Base-by-base conservation (phyloP, 805 yeast species). In the Limtongia smithiae region DNA sequence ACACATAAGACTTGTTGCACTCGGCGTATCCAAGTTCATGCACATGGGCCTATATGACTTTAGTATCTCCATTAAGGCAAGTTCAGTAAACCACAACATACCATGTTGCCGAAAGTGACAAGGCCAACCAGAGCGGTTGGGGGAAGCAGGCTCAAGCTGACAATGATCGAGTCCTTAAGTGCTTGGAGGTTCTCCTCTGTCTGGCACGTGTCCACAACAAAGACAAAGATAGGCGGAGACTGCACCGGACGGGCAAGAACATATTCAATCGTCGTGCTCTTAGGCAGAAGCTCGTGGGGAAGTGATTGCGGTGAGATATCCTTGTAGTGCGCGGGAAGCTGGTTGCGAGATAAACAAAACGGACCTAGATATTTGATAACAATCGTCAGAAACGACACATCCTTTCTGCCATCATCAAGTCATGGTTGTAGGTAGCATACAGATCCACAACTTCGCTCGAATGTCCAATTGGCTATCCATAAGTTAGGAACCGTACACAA, bases 61-160 rank as follows among this genome's bases (percentile, higher is more conserved):
- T 18, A 18, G 18, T 8, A 8, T 3, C 9, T 21, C 20, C 33
- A 8, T 11, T 6, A 7, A 4, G 14, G 27, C 9, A 7, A 9
- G n/a, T 15, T 17, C 11, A 27, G 30, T 24, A 18, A 37, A 44
- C 11, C 43, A 8, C 8, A 20, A 31, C 55, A 3, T 51, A 51
- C 55, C 72, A 85, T 89, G 25, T 94, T 86, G 46, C 96, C 97
- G 63, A 73, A 86, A 12, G 97, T 87, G 63, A 90, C 78, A 60
- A 90, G 76, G 37, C 97, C 96, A 48, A 90, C 80, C 45, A 89
- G 74, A 2, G 95, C 86, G 61, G 90, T 88, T 36, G 94, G 93
- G 14, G 97, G 97, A 62, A 91, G 77, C 60, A 86, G 70, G 42
- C 85, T 76, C 59, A 90, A 73, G 1, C 93, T 81, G 46, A 85